These are phyloP conservation scores for Calonectria pseudoturangicola DNA, from an alignment of 2,329 filamentous ascomycete species.

Conservation along the genomic window DNA sequence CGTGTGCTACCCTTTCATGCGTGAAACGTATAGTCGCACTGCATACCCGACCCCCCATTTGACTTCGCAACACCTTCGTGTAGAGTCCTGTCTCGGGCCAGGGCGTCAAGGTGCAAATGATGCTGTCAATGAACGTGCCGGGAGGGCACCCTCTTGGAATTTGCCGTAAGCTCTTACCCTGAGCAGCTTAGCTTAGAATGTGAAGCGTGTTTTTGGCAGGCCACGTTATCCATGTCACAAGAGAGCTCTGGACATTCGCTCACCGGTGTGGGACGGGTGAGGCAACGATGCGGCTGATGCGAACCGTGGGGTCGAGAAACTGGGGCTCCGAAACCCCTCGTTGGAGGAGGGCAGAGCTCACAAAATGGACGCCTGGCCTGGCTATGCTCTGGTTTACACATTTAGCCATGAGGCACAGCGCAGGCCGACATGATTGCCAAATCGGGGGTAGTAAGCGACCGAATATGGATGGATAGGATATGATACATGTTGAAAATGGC, in stretches of 20 bases:
- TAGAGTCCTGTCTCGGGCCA: not conserved
- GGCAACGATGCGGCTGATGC: slow-evolving; percentile 1
- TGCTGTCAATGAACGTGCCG: not conserved
- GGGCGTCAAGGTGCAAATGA: not conserved
- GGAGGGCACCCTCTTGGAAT: not conserved
- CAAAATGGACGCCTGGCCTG: not conserved
- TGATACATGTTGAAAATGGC: not conserved
- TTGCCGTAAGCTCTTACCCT: not conserved
- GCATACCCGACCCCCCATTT: not conserved
- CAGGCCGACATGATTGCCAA: not conserved
- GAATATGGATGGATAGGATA: not conserved
- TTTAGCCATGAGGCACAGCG: not conserved
- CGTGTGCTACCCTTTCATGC: not conserved
- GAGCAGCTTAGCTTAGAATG: not conserved
- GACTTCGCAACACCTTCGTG: not conserved
- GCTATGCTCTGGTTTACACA: too few species aligned
- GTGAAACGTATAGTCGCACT: not conserved
- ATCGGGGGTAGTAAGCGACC: not conserved
- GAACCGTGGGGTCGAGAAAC: not conserved
- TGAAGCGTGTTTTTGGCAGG: not conserved
- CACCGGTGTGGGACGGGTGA: not conserved
- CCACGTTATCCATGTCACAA: slow-evolving; percentile 13
- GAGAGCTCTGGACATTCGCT: not conserved
- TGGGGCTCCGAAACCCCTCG: not conserved
- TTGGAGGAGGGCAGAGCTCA: not conserved